Evolutionary conservation across 73 alveolate species (phyloP).

Genomic region (Paramecium sonneborni): DNA sequence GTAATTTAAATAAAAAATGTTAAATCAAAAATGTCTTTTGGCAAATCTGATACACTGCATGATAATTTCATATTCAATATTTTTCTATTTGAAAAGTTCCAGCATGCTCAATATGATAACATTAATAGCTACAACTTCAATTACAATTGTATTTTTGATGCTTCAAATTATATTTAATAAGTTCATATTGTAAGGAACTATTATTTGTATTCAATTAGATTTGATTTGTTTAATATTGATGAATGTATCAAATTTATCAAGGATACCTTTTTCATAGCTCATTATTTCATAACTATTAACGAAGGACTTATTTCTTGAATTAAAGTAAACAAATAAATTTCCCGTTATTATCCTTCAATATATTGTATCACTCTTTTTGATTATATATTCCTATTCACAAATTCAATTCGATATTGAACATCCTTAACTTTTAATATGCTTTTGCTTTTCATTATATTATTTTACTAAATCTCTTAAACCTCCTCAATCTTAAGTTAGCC

Average conservation of each 20-base stretch:
- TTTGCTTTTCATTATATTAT: neutral
- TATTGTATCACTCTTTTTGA: neutral
- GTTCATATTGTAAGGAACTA: neutral
- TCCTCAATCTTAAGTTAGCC: neutral
- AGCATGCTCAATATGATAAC: neutral
- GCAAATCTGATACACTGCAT: neutral
- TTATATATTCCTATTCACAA: neutral
- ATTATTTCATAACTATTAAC: neutral
- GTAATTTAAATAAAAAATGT: neutral
- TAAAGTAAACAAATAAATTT: neutral
- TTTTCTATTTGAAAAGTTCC: neutral
- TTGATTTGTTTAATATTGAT: neutral
- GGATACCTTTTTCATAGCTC: neutral
- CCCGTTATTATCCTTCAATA: neutral
- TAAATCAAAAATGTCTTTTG: neutral
- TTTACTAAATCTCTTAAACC: neutral
- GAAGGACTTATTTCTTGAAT: neutral
- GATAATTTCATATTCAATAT: neutral
- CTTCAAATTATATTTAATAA: neutral
- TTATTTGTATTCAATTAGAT: slow-evolving; percentile 13
- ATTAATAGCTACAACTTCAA: neutral
- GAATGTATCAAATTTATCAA: neutral
- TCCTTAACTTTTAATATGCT: neutral
- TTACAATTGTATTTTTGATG: neutral
- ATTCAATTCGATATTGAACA: neutral